A percentile compares a stretch with the other conserved stretches of the same genome.
These are phyloP conservation scores for Colletotrichum orchidophilum DNA, from an alignment of 2,329 filamentous ascomycete genomes.

Conservation along the genomic window DNA sequence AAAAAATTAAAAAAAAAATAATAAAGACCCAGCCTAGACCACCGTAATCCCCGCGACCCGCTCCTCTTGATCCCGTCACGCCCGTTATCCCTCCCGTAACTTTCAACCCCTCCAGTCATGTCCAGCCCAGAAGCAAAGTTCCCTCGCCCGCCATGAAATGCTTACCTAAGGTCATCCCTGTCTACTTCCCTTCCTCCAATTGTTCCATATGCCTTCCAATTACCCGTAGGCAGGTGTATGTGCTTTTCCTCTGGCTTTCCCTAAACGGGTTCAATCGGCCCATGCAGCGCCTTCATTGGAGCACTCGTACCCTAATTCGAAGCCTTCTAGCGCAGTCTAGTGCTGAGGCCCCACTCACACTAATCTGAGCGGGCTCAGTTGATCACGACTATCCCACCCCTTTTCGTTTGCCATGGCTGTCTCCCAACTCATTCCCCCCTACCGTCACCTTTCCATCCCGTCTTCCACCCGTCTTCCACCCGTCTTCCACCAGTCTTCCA, in stretches of 20 bases:
- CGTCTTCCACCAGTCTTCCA: constrained; percentile 10
- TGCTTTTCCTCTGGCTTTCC: not conserved
- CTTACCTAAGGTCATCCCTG: not conserved
- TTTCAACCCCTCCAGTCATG: not conserved
- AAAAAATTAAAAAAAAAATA: not conserved
- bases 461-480: constrained; percentile 12
- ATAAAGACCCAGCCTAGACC: constrained; percentile 15
- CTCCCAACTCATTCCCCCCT: not conserved
- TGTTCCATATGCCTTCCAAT: constrained; percentile 27
- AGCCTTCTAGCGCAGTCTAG: constrained; percentile 30
- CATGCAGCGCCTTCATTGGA: constrained; percentile 7
- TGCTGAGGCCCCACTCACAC: constrained; percentile 8
- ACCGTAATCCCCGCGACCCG: not conserved
- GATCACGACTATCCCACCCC: not conserved
- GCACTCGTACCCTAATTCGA: constrained; percentile 1
- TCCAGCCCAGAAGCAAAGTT: not conserved
- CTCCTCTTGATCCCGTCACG: not conserved
- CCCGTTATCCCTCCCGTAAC: not conserved
- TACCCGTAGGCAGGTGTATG: not conserved
- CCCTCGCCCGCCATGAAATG: too few relatives aligned
- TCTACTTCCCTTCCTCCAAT: constrained; percentile 7
- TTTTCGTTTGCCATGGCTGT: not conserved
- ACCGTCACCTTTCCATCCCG: not conserved
- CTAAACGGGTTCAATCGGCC: not conserved
- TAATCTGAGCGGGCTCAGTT: not conserved